These are phyloP conservation scores for Radiomyces spectabilis DNA, from an alignment of 192 early-diverging fungal species.

Conservation along the genomic window DNA sequence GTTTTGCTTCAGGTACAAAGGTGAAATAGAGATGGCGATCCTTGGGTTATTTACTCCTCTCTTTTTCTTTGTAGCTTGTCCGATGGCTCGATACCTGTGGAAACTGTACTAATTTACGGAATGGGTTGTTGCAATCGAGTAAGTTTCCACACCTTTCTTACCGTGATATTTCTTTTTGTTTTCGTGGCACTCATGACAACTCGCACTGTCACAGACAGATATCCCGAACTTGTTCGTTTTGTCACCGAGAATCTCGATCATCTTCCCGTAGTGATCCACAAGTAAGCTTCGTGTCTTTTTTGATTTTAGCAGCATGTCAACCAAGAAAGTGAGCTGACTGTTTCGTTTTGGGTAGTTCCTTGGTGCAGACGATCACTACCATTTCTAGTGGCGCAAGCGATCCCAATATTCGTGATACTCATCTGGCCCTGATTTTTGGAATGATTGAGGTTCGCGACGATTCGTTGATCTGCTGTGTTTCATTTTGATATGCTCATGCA, in stretches of 20 bases:
- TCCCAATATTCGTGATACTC: slow-evolving; percentile 38
- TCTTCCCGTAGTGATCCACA: slow-evolving; percentile 55
- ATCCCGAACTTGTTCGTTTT: slow-evolving; percentile 51
- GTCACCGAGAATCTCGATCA: slow-evolving; percentile 48
- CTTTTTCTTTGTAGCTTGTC: too few relatives aligned
- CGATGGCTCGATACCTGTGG: slow-evolving; percentile 37
- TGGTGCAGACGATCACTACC: slow-evolving; percentile 57
- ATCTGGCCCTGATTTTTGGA: slow-evolving; percentile 46
- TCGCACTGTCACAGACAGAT: too few relatives aligned
- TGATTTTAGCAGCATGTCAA: neutral
- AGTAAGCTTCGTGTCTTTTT: slow-evolving; percentile 24
- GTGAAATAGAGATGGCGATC: neutral
- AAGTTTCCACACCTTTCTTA: too few relatives aligned
- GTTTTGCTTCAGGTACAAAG: slow-evolving; percentile 47
- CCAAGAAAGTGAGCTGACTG: neutral
- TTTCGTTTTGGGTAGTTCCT: slow-evolving; percentile 28
- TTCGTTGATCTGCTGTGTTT: neutral
- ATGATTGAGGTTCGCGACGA: slow-evolving; percentile 42
- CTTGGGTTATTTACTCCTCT: too few relatives aligned
- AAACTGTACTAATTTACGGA: slow-evolving; percentile 26
- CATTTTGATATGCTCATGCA: neutral
- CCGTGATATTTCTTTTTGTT: too few relatives aligned
- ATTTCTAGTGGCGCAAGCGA: slow-evolving; percentile 50
- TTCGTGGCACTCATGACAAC: too few relatives aligned
- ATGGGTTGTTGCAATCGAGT: slow-evolving; percentile 44